Base-by-base conservation (phyloP, 805 yeast species). In the Yamadazyma akitaensis region DNA sequence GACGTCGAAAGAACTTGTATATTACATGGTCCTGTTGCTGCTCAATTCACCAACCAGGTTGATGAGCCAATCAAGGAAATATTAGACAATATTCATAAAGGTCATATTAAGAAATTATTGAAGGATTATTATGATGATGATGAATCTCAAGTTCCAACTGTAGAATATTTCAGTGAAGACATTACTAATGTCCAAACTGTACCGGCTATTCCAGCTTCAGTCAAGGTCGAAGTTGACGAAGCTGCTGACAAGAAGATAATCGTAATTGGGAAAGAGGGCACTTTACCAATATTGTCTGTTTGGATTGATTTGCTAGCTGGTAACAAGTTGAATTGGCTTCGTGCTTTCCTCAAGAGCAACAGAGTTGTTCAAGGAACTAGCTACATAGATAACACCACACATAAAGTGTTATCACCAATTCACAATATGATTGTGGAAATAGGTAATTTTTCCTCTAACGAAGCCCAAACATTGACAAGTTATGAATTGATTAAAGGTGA, bases 1-100 rank as follows among this genome's bases (percentile, higher is more conserved):
- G 99, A 94, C 66, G 98, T 94, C 52, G 91, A 91, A 70, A 86
- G 99, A 79, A 92, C 97, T n/a, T 95, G 99, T 86, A 90, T 94
- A 57, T 79, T 94, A 61, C 97, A 90, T 61, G 98, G 99, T 59
- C 99, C 99, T 43, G 98, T 94, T 56, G 96, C 99, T 59, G 97
- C 96, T 58, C 90, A 84, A 71, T 91, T 75, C 76, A 84, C 97
- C 58, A 86, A 78, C 60, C 75, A 77, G 62, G 94, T 88, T 51
- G 84, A 94, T 63, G 97, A 89, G 73, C 98, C 99, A 60, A 88
- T 94, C 62, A 84, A 87, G 69, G 87, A 85, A 38, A 90, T 94
- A 57, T 72, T 94, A 72, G 97, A 92, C 64, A 73, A 78, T 56
- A 84, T 94, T 51, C 97, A 94, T 62, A 82, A 90, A 32, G 97